Conservation (phyloP, 352 stramenopile genomes). For the Globisporangium iwayamae region DNA sequence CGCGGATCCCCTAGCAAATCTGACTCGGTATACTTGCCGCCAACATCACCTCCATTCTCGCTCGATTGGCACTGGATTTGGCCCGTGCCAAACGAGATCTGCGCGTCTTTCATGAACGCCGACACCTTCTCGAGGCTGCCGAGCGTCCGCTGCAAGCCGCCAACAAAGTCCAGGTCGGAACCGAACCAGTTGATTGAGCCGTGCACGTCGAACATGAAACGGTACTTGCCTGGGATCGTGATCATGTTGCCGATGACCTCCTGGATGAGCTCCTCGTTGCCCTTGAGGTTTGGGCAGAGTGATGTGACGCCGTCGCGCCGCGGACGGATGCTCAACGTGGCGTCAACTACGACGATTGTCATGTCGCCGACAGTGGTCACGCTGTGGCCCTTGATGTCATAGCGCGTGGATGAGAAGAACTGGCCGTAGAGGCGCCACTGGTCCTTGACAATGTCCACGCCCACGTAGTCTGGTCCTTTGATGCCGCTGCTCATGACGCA, state of each 20-base stretch:
- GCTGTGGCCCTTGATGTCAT: conserved; percentile 26
- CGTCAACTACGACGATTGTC: conserved; percentile 46
- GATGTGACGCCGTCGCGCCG: conserved; percentile 33
- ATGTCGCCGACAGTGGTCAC: conserved; percentile 32
- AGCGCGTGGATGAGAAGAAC: conserved; percentile 39
- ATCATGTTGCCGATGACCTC: conserved; percentile 40
- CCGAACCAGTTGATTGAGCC: conserved; percentile 52
- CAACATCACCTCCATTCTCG: neutral
- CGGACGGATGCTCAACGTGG: conserved; percentile 34
- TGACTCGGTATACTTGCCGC: neutral
- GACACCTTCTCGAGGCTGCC: conserved; percentile 42
- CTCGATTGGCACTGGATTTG: conserved; percentile 33
- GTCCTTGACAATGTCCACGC: conserved; percentile 39
- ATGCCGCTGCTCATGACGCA: conserved; percentile 43
- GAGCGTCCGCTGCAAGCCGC: conserved; percentile 35
- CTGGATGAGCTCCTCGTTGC: conserved; percentile 46
- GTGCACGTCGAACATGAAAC: conserved; percentile 46
- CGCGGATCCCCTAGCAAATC: conserved; percentile 14
- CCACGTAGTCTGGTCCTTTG: conserved; percentile 46
- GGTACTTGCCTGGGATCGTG: conserved; percentile 36
- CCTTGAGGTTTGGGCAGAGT: conserved; percentile 39
- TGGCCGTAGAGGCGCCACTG: conserved; percentile 53
- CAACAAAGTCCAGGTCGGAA: conserved; percentile 57
- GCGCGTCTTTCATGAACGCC: conserved; percentile 34
- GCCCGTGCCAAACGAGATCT: conserved; percentile 51